Evolutionary conservation across 352 stramenopile species (phyloP).

Genomic region (Pythium dissotocum): DNA sequence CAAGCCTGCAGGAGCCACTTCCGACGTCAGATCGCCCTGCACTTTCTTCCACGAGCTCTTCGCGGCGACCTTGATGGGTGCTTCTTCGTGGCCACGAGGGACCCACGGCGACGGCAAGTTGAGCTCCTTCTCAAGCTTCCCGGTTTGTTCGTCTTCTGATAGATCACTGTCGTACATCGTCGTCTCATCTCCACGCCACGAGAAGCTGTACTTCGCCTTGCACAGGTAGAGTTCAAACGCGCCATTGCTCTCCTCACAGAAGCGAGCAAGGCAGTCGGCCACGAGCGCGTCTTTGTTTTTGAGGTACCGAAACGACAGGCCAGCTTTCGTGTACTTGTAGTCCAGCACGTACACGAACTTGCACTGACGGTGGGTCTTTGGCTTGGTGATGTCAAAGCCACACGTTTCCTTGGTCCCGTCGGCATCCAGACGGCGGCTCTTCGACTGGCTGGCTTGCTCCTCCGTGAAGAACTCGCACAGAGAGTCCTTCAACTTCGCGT

Average conservation of each 20-base stretch:
- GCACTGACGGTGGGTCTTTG: not conserved
- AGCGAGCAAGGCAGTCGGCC: conserved; percentile 6
- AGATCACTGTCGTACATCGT: not conserved
- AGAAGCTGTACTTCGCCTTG: conserved; percentile 13
- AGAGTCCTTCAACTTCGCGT: conserved; percentile 1
- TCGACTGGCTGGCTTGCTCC: too few species aligned
- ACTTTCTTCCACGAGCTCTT: not conserved
- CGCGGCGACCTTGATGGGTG: not conserved
- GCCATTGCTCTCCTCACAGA: conserved; percentile 17
- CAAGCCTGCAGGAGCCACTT: conserved; percentile 11
- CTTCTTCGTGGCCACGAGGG: not conserved
- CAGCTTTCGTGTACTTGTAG: conserved; percentile 21
- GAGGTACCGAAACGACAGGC: conserved; percentile 15
- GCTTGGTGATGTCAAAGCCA: not conserved
- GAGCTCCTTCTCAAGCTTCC: not conserved
- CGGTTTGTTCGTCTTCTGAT: not conserved
- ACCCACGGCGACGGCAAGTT: not conserved
- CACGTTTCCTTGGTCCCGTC: too few species aligned
- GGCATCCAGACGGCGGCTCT: too few species aligned
- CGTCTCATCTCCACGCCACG: conserved; percentile 4
- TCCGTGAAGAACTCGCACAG: not conserved
- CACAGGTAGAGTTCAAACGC: conserved; percentile 9
- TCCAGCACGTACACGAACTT: conserved; percentile 15
- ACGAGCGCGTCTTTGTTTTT: conserved; percentile 20
- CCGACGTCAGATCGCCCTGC: not conserved